These are phyloP conservation scores for Xylaria sp. DNA, from an alignment of 2,329 filamentous ascomycete genomes.

Conservation along the genomic window DNA sequence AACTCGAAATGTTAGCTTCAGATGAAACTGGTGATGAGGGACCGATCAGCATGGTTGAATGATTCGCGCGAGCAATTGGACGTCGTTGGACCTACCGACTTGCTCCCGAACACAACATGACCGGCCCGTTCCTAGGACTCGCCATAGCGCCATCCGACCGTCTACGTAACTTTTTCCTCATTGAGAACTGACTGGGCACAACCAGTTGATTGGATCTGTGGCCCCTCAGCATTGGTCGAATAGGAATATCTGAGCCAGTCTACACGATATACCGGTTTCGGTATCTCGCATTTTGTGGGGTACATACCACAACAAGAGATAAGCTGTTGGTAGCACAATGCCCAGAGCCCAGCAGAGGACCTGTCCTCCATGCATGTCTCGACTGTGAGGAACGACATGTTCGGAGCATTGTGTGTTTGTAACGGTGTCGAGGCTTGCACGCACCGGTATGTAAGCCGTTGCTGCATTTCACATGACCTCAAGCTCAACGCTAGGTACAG, in stretches of 20 bases:
- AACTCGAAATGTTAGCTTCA: background rate
- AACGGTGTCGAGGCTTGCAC: background rate
- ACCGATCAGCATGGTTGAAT: conserved; percentile 1
- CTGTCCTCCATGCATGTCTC: conserved; percentile 6
- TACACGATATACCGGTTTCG: conserved; percentile 18
- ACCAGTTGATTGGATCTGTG: conserved; percentile 6
- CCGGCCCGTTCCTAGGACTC: conserved; percentile 1
- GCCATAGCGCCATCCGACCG: background rate
- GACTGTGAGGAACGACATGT: conserved; percentile 9
- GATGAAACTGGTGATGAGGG: conserved; percentile 3
- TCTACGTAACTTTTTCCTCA: conserved; percentile 2
- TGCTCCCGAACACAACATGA: conserved; percentile 2
- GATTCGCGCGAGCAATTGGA: conserved; percentile 11
- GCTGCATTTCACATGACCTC: background rate
- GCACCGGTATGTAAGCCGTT: background rate
- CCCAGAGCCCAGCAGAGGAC: background rate
- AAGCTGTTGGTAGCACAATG: conserved; percentile 6
- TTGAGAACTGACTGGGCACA: conserved; percentile 5
- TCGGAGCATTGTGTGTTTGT: conserved; percentile 1
- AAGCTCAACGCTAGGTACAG: background rate
- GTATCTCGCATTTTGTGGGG: conserved; percentile 21
- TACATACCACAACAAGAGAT: conserved; percentile 13
- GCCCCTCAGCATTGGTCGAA: conserved; percentile 11
- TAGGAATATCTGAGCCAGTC: conserved; percentile 12
- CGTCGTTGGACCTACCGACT: background rate